Percentiles rank a stretch among this genome's conserved stretches.
Conservation (phyloP, 768 basidiomycete species). For the Daedalea quercina region DNA sequence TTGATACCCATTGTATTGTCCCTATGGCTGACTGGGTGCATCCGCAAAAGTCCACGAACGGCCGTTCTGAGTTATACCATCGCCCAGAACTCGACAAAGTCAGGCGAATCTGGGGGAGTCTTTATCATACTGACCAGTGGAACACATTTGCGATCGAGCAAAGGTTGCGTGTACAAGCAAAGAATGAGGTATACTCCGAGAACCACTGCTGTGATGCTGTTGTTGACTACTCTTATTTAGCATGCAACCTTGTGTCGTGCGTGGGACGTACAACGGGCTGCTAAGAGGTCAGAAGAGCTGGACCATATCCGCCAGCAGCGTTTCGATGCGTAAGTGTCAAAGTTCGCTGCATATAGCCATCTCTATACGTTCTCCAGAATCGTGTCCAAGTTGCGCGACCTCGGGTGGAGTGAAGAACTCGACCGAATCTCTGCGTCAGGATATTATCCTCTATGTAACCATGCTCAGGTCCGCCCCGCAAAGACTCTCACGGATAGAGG, state of each 20-base stretch:
- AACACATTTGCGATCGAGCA: background rate
- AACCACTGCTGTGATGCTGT: background rate
- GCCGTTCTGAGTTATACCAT: no score
- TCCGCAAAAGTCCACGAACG: no score
- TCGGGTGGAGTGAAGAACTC: slow-evolving; percentile 9
- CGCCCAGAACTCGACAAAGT: no score
- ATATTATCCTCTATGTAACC: background rate
- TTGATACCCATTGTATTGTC: no score
- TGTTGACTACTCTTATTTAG: background rate
- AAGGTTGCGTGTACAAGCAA: background rate
- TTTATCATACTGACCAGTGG: no score
- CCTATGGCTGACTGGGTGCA: no score
- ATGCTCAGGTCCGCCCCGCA: slow-evolving; percentile 3
- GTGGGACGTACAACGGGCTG: background rate
- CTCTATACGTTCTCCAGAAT: slow-evolving; percentile 1
- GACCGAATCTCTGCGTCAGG: background rate
- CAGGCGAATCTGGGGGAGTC: no score
- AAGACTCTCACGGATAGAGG: slow-evolving; percentile 8
- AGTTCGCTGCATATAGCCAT: no score
- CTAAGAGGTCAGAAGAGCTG: background rate
- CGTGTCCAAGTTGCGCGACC: slow-evolving; percentile 2
- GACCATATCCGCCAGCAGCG: slow-evolving; percentile 1
- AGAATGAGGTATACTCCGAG: no score
- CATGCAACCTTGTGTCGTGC: background rate
- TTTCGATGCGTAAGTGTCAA: slow-evolving; percentile 2